Percentiles rank a stretch among this genome's conserved stretches.
phyloP scores from a whole-genome alignment of 345 rosid genomes.

The Gossypium ekmanianum region DNA sequence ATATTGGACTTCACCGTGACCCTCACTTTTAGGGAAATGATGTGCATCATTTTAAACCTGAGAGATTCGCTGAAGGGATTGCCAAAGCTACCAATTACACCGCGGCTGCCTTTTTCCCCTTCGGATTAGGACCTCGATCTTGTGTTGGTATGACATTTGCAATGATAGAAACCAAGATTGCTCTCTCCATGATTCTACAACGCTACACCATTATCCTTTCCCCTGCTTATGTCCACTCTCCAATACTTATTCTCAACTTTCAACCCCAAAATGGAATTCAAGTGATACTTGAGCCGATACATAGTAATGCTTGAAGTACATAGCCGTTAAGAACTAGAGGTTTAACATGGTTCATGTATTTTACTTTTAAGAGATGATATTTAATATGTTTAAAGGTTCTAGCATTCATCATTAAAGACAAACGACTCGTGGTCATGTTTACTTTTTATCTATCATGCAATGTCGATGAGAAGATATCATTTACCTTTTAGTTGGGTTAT shows the following conservation, averaged over 20 bases:
- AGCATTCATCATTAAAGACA: too few species aligned
- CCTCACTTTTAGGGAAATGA: background rate
- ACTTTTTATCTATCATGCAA: too few species aligned
- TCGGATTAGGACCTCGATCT: background rate
- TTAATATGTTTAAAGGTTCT: too few species aligned
- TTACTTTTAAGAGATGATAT: too few species aligned
- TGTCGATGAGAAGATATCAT: too few species aligned
- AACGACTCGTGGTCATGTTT: fast-evolving
- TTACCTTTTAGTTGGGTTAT: too few species aligned
- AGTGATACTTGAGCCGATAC: background rate
- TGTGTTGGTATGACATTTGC: background rate
- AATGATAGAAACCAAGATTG: background rate
- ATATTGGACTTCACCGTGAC: background rate
- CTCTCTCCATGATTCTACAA: background rate
- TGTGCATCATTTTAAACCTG: background rate
- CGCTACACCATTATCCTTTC: background rate
- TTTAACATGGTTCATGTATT: background rate
- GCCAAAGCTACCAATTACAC: background rate
- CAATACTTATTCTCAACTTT: background rate
- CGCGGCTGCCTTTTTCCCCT: background rate
- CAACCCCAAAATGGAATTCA: background rate
- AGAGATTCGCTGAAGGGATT: background rate
- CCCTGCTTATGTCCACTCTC: background rate
- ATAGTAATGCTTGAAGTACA: background rate
- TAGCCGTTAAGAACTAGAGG: background rate